A percentile compares a stretch with the other conserved stretches of the same genome.
phyloP scores from a whole-genome alignment of 805 yeast species.

The Kodamaea nitidulidarum region DNA sequence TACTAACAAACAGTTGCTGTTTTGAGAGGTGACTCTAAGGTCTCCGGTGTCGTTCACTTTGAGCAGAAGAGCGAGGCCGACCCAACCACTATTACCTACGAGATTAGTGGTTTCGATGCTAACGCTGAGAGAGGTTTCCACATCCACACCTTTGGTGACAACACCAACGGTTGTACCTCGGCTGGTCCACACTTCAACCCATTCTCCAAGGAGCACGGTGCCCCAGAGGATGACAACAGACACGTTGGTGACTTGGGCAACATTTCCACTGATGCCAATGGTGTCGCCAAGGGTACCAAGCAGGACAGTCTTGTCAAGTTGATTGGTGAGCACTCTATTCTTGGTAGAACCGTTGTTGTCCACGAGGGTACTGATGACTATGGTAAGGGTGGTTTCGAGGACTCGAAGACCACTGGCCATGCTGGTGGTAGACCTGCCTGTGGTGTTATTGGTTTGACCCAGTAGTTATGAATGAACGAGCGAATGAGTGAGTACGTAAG shows the following conservation, averaged over 20 bases:
- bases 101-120: conserved; percentile 83
- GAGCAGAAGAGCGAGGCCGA: conserved; percentile 76
- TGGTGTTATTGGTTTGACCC: conserved; percentile 87
- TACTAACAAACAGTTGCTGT: conserved; percentile 68
- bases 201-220: conserved; percentile 83
- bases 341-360: conserved; percentile 94
- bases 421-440: conserved; percentile 99
- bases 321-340: conserved; percentile 79
- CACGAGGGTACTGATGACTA: conserved; percentile 92
- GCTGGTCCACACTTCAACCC: conserved; percentile 98
- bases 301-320: conserved; percentile 75
- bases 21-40: conserved; percentile 90
- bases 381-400: conserved; percentile 91
- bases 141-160: conserved; percentile 96
- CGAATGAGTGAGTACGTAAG: neutral
- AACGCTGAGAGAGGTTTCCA: conserved; percentile 96
- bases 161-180: conserved; percentile 98
- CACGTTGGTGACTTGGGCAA: conserved; percentile 98
- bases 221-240: conserved; percentile 75
- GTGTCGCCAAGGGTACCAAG: conserved; percentile 88
- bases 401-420: conserved; percentile 91
- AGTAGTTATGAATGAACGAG: conserved; percentile 16
- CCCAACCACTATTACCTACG: conserved; percentile 85
- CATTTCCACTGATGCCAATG: conserved; percentile 78
- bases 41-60: conserved; percentile 81